Evolutionary conservation across 371 early-diverging fungal genomes (phyloP).

Genomic region (Mortierella sp.): DNA sequence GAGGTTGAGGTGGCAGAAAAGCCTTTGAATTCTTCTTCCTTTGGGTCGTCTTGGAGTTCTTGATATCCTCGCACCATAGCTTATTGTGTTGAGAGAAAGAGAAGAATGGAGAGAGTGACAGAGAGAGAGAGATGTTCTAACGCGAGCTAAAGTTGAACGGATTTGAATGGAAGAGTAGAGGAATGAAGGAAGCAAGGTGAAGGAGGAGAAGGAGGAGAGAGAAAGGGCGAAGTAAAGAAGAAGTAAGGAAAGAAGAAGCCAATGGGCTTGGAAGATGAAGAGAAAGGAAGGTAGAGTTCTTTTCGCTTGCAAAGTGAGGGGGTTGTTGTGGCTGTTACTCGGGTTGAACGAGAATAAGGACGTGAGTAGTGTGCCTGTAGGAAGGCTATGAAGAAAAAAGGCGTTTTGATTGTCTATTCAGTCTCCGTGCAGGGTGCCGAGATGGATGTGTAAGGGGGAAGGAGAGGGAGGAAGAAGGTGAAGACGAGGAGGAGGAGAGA

Average conservation of each 20-base stretch:
- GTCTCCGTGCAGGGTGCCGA: background rate
- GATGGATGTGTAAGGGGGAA: background rate
- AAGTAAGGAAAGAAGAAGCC: background rate
- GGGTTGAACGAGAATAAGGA: background rate
- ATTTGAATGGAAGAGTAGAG: background rate
- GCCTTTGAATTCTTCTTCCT: slow-evolving; percentile 20
- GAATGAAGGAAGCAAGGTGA: background rate
- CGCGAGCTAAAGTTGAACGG: background rate
- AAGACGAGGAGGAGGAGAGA: background rate
- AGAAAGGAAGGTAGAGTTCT: background rate
- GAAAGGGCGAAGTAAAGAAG: background rate
- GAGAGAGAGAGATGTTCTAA: background rate
- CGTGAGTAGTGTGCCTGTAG: background rate
- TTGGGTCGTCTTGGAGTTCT: slow-evolving; percentile 40
- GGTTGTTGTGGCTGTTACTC: background rate
- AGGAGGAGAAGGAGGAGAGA: background rate
- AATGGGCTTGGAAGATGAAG: slow-evolving; percentile 5
- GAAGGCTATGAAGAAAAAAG: background rate
- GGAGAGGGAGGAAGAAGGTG: background rate
- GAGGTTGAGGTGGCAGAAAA: background rate
- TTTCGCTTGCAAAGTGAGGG: slow-evolving; percentile 10
- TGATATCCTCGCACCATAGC: slow-evolving; percentile 49
- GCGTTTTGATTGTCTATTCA: background rate
- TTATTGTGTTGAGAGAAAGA: background rate
- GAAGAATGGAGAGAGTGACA: background rate